A percentile compares a stretch with the other conserved stretches of the same genome.
phyloP scores from a whole-genome alignment of 2,329 filamentous ascomycete genomes.

The Microcera coccophila region DNA sequence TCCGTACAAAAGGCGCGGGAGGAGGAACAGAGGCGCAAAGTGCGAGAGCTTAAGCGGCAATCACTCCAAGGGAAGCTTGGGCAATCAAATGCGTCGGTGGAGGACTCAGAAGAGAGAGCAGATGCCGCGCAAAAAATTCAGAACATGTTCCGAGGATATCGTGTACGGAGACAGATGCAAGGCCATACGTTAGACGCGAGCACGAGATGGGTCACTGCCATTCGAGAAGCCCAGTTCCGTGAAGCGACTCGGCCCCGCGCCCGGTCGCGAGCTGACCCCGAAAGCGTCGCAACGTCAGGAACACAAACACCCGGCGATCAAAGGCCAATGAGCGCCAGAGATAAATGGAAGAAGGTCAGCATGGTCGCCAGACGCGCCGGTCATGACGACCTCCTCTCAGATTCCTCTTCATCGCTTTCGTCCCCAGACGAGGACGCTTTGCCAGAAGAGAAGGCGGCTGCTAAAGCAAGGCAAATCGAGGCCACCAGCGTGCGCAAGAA shows the following conservation, averaged over 20 bases:
- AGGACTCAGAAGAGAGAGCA: slow-evolving; percentile 23
- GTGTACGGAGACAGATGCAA: slow-evolving; percentile 64
- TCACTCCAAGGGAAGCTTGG: slow-evolving; percentile 34
- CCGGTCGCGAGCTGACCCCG: slow-evolving; percentile 20
- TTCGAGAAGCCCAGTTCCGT: slow-evolving; percentile 55
- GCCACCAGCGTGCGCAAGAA: slow-evolving; percentile 57
- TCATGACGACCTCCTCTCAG: slow-evolving; percentile 57
- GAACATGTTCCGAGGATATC: slow-evolving; percentile 74
- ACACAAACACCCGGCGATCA: slow-evolving; percentile 9
- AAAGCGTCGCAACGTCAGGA: slow-evolving; percentile 5
- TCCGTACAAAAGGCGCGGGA: slow-evolving; percentile 47
- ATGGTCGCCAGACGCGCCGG: slow-evolving; percentile 69
- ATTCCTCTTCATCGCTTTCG: slow-evolving; percentile 32
- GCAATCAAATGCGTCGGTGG: slow-evolving; percentile 14
- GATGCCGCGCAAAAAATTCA: slow-evolving; percentile 58
- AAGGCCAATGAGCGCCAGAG: slow-evolving; percentile 44
- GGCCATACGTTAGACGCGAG: slow-evolving; percentile 67
- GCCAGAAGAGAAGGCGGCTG: slow-evolving; percentile 37
- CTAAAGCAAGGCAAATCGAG: slow-evolving; percentile 41
- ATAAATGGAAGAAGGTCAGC: slow-evolving; percentile 73
- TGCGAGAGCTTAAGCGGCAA: slow-evolving; percentile 35
- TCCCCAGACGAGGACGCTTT: slow-evolving; percentile 29
- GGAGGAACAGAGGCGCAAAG: slow-evolving; percentile 40
- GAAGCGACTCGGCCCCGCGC: slow-evolving; percentile 44
- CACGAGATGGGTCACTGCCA: slow-evolving; percentile 67